phyloP scores from a whole-genome alignment of 1,139 yeast genomes.

The Nadsonia starkeyi-henricii region DNA sequence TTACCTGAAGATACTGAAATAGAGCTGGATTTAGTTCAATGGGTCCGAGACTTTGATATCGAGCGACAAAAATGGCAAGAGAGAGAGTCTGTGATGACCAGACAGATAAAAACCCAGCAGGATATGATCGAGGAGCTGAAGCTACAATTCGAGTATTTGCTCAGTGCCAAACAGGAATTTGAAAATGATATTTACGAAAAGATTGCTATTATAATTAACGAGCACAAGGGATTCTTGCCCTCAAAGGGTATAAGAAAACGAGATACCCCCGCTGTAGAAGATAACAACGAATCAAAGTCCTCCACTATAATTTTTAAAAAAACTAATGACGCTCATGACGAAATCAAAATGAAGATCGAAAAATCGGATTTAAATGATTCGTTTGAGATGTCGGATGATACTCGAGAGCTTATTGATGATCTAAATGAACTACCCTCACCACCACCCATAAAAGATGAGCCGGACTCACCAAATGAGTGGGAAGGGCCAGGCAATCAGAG shows the following conservation, averaged over 20 bases:
- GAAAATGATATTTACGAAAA: conserved; percentile 2
- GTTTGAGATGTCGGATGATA: too few species aligned
- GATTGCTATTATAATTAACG: conserved; percentile 3
- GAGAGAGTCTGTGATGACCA: not conserved
- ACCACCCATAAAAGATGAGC: too few species aligned
- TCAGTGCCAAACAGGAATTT: conserved; percentile 2
- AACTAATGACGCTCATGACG: too few species aligned
- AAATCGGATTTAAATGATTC: too few species aligned
- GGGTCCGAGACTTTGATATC: conserved; percentile 4
- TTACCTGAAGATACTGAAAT: not conserved
- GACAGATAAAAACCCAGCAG: not conserved
- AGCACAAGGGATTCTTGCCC: conserved; percentile 1
- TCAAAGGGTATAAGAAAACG: not conserved
- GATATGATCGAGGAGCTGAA: conserved; percentile 1
- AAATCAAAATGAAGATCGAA: too few species aligned
- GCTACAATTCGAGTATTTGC: conserved; percentile 1
- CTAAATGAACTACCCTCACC: too few species aligned
- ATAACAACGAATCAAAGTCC: too few species aligned
- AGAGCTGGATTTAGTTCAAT: conserved; percentile 3
- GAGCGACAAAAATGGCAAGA: not conserved
- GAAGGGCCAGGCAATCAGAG: too few species aligned
- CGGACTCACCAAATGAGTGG: too few species aligned
- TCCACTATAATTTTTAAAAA: too few species aligned
- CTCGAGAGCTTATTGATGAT: too few species aligned
- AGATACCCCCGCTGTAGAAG: not conserved